Evolutionary conservation across 176 grass and related monocot genomes (phyloP).

Genomic region (Bothriochloa decipiens): DNA sequence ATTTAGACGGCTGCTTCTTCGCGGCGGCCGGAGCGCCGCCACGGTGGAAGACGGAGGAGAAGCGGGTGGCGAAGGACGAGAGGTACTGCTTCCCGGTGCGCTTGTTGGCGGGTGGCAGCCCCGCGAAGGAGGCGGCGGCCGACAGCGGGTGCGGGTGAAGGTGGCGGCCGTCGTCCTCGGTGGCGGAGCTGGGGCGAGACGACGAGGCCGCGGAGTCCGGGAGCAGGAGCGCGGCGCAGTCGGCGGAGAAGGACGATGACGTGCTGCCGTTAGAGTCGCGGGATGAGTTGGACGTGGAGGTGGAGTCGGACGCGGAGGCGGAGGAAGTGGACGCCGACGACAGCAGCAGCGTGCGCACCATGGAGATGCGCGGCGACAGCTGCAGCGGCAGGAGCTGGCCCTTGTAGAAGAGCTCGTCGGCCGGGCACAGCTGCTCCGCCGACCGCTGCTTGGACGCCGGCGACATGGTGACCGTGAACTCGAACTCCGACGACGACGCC

Average conservation of each 20-base stretch:
- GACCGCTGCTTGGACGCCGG: slow-evolving; percentile 75
- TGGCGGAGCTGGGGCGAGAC: slow-evolving; percentile 90
- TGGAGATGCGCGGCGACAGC: slow-evolving; percentile 88
- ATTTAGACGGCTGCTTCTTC: slow-evolving; percentile 59
- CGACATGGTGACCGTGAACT: slow-evolving; percentile 90
- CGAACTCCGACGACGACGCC: slow-evolving; percentile 91
- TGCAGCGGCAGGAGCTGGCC: slow-evolving; percentile 97
- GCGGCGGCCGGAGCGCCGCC: slow-evolving; percentile 50
- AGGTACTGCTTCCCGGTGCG: slow-evolving; percentile 74
- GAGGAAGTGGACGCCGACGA: slow-evolving; percentile 76
- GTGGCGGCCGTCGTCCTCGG: slow-evolving; percentile 69
- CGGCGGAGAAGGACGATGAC: slow-evolving; percentile 69
- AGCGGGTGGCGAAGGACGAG: slow-evolving; percentile 87
- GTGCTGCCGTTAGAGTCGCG: slow-evolving; percentile 79
- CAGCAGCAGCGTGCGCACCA: slow-evolving; percentile 94
- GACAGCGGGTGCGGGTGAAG: slow-evolving; percentile 6
- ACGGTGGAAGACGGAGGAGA: slow-evolving; percentile 96
- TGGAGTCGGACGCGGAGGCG: slow-evolving; percentile 73
- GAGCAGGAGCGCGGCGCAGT: slow-evolving; percentile 58
- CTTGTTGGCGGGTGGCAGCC: slow-evolving; percentile 44
- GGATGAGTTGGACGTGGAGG: slow-evolving; percentile 67
- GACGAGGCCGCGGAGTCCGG: slow-evolving; percentile 71
- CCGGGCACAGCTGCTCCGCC: slow-evolving; percentile 78
- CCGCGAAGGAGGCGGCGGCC: slow-evolving; percentile 25
- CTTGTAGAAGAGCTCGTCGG: slow-evolving; percentile 98